phyloP scores from a whole-genome alignment of 2,329 filamentous ascomycete species.

The Tolypocladium tropicale region DNA sequence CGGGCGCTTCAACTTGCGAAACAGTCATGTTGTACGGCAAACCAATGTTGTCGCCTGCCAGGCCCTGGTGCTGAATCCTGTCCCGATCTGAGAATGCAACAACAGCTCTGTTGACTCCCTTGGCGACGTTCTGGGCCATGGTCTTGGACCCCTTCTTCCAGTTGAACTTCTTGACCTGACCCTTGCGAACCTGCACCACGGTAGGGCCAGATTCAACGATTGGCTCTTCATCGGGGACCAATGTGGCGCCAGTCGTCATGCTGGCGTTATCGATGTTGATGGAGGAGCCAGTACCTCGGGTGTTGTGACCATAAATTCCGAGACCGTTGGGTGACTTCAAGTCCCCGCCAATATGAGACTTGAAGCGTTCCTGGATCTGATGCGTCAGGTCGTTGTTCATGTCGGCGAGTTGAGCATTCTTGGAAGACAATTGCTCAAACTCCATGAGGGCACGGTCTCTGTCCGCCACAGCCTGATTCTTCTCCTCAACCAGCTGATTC shows the following conservation, averaged over 20 bases:
- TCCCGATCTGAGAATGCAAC: slow-evolving; percentile 58
- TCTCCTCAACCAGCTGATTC: slow-evolving; percentile 76
- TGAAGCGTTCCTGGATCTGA: slow-evolving; percentile 88
- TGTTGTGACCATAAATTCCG: slow-evolving; percentile 45
- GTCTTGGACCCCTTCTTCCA: slow-evolving; percentile 97
- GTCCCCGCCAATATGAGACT: slow-evolving; percentile 54
- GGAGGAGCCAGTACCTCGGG: slow-evolving; percentile 39
- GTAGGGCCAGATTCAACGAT: slow-evolving; percentile 70
- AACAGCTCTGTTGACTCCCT: slow-evolving; percentile 88
- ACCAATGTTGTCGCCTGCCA: slow-evolving; percentile 54
- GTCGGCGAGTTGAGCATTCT: slow-evolving; percentile 88
- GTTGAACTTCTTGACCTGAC: slow-evolving; percentile 91
- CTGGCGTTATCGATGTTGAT: slow-evolving; percentile 42
- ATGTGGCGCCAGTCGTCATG: slow-evolving; percentile 45
- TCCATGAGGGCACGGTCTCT: slow-evolving; percentile 91
- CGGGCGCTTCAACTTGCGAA: slow-evolving; percentile 40
- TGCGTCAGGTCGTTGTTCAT: slow-evolving; percentile 94
- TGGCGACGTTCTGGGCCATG: slow-evolving; percentile 86
- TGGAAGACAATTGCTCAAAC: slow-evolving; percentile 87
- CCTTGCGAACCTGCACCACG: slow-evolving; percentile 89
- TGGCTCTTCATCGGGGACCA: slow-evolving; percentile 57
- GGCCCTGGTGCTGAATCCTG: slow-evolving; percentile 37
- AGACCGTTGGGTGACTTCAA: slow-evolving; percentile 41
- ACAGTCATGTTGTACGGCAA: slow-evolving; percentile 63
- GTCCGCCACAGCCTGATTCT: slow-evolving; percentile 69